Conservation (phyloP, 2,329 filamentous ascomycete species). For the Ceratocystiopsis sp. region DNA sequence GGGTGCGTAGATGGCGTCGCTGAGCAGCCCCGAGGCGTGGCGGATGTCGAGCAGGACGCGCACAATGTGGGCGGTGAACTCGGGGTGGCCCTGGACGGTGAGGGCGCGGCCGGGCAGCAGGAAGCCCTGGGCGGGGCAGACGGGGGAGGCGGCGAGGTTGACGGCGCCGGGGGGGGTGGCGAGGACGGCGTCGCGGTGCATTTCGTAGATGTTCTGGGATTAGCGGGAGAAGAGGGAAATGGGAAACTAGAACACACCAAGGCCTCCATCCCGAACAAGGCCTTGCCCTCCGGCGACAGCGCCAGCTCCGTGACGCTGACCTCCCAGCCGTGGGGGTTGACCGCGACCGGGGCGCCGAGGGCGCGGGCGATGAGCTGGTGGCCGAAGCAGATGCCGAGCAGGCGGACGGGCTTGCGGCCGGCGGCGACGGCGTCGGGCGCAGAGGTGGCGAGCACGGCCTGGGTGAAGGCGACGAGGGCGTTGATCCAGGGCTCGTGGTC, state of each 20-base stretch:
- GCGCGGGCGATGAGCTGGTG: constrained; percentile 72
- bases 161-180: constrained; percentile 44
- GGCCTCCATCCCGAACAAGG: constrained; percentile 51
- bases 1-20: constrained; percentile 50
- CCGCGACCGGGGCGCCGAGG: constrained; percentile 47
- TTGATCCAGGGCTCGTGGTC: constrained; percentile 62
- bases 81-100: constrained; percentile 73
- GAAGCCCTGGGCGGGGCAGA: constrained; percentile 67
- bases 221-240: neutral
- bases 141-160: constrained; percentile 44
- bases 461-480: constrained; percentile 52
- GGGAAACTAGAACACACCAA: constrained; percentile 19
- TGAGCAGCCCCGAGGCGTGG: constrained; percentile 50
- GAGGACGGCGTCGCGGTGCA: constrained; percentile 67
- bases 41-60: constrained; percentile 48
- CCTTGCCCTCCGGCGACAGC: constrained; percentile 51
- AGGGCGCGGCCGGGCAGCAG: constrained; percentile 50
- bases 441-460: constrained; percentile 24
- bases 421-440: constrained; percentile 2
- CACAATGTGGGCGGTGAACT: constrained; percentile 60
- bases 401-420: constrained; percentile 42
- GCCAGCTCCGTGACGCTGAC: constrained; percentile 54
- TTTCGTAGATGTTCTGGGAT: constrained; percentile 55
- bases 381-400: constrained; percentile 76
- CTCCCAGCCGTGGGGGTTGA: constrained; percentile 62